A percentile compares a stretch with the other conserved stretches of the same genome.
These are phyloP conservation scores for Lavandula angustifolia DNA, from an alignment of 257 asterid species.

Conservation along the genomic window DNA sequence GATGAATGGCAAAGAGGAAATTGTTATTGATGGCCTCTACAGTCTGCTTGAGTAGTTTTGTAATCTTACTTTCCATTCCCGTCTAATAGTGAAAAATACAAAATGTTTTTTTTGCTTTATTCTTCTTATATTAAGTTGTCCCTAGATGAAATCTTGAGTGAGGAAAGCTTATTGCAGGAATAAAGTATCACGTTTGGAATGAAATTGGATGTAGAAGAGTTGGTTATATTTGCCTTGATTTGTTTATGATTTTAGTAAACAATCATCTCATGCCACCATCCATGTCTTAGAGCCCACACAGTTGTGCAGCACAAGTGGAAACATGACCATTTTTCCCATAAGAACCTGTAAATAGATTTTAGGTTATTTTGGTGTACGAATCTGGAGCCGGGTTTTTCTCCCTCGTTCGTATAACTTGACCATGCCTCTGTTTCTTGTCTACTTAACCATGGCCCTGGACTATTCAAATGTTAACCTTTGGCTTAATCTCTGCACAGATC, in stretches of 20 bases:
- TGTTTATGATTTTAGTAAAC: background rate
- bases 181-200: background rate
- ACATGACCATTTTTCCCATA: background rate
- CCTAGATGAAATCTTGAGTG: slow-evolving; percentile 14
- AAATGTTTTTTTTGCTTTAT: too few species aligned
- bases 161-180: background rate
- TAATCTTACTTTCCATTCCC: too few species aligned
- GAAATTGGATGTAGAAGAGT: background rate
- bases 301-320: background rate
- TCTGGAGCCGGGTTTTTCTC: too few species aligned
- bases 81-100: background rate
- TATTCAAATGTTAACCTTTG: too few species aligned
- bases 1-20: background rate
- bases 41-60: background rate
- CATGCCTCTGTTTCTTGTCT: background rate
- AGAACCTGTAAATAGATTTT: background rate
- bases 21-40: background rate
- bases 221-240: background rate
- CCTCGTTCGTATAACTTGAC: background rate
- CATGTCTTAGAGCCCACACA: background rate
- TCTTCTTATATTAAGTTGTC: background rate
- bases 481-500: slow-evolving; percentile 45
- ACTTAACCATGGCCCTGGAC: too few species aligned
- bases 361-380: background rate
- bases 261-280: slow-evolving; percentile 1